Percentiles rank a stretch among this genome's conserved stretches.
phyloP scores from a whole-genome alignment of 192 early-diverging fungal genomes.

The Dimargaris xerosporica region DNA sequence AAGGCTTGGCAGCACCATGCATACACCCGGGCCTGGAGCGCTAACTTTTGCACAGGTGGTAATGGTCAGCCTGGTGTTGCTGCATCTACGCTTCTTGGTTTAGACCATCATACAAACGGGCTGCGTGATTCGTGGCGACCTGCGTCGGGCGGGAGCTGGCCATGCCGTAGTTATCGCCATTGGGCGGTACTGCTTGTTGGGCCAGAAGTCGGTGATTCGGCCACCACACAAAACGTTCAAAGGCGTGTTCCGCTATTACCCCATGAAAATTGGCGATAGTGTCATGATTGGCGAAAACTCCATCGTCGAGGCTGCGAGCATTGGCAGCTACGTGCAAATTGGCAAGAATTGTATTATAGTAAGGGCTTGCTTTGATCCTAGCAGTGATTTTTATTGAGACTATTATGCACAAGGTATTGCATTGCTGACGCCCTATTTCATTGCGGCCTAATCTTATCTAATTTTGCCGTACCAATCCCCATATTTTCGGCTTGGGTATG shows the following conservation, averaged over 20 bases:
- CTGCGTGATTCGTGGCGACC: slow-evolving; percentile 86
- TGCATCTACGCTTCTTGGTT: neutral
- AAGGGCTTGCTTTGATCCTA: slow-evolving; percentile 18
- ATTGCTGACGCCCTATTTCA: neutral
- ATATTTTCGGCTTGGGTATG: no score
- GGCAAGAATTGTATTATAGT: slow-evolving; percentile 92
- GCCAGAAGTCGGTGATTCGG: slow-evolving; percentile 58
- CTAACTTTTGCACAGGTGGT: neutral
- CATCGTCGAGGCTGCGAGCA: slow-evolving; percentile 80
- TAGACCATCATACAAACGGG: slow-evolving; percentile 85
- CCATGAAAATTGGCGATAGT: slow-evolving; percentile 92
- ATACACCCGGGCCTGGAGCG: no score
- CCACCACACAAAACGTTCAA: slow-evolving; percentile 90
- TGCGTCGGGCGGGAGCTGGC: slow-evolving; percentile 71
- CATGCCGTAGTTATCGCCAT: slow-evolving; percentile 81
- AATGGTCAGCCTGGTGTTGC: neutral
- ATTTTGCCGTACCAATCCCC: neutral
- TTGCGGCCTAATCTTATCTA: neutral
- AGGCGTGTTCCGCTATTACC: slow-evolving; percentile 89
- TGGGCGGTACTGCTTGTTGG: slow-evolving; percentile 77
- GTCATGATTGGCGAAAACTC: slow-evolving; percentile 75
- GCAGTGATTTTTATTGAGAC: slow-evolving; percentile 10
- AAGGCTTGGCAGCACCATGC: no score
- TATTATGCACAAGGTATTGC: neutral
- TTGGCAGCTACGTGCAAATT: slow-evolving; percentile 80